These are phyloP conservation scores for Pseudonectria buxi DNA, from an alignment of 2,329 filamentous ascomycete genomes.

Conservation along the genomic window DNA sequence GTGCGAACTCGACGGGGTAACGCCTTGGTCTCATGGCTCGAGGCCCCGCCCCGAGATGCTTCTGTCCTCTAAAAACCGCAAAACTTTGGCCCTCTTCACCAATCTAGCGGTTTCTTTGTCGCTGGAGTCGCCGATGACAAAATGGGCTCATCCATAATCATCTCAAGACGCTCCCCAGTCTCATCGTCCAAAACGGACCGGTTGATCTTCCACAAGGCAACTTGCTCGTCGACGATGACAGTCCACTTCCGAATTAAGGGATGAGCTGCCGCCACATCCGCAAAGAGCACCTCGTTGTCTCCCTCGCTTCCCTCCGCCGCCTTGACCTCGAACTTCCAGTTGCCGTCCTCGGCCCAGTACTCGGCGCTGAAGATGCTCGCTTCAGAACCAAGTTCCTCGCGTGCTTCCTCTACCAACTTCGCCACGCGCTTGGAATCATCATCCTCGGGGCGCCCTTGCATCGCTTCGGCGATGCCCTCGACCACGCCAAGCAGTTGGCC, in stretches of 20 bases:
- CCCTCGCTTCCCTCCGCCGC: slow-evolving; percentile 15
- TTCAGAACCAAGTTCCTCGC: slow-evolving; percentile 49
- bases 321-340: slow-evolving; percentile 59
- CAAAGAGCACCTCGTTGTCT: slow-evolving; percentile 44
- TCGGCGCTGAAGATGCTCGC: slow-evolving; percentile 55
- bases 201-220: slow-evolving; percentile 29
- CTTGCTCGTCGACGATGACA: slow-evolving; percentile 24
- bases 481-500: slow-evolving; percentile 72
- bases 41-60: too few relatives aligned
- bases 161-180: slow-evolving; percentile 21
- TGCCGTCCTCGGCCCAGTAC: slow-evolving; percentile 65
- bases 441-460: slow-evolving; percentile 23
- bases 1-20: too few relatives aligned
- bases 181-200: slow-evolving; percentile 28
- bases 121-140: slow-evolving; percentile 15
- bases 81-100: slow-evolving; percentile 22
- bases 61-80: not conserved
- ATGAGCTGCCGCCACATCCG: slow-evolving; percentile 59
- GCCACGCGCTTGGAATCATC: slow-evolving; percentile 17
- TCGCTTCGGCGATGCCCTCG: slow-evolving; percentile 58
- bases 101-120: slow-evolving; percentile 30
- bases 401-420: slow-evolving; percentile 42
- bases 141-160: slow-evolving; percentile 22
- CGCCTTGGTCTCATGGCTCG: not conserved
- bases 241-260: slow-evolving; percentile 61